These are phyloP conservation scores for Jaapia argillacea DNA, from an alignment of 768 basidiomycete genomes.

Conservation along the genomic window DNA sequence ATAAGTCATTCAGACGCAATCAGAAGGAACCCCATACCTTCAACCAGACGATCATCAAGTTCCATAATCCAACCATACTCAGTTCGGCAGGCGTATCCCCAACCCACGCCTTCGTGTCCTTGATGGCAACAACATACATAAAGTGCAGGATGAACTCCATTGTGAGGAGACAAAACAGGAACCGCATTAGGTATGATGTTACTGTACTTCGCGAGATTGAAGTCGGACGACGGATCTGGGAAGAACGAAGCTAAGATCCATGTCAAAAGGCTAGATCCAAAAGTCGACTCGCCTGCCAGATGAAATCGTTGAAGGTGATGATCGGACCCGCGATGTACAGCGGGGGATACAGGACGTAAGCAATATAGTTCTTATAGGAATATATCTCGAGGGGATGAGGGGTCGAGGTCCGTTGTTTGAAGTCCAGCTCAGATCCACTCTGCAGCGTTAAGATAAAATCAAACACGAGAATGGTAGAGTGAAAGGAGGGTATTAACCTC, in stretches of 20 bases:
- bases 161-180: conserved; percentile 57
- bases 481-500: conserved; percentile 27
- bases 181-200: conserved; percentile 58
- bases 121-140: conserved; percentile 97
- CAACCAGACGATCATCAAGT: conserved; percentile 90
- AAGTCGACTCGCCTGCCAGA: conserved; percentile 66
- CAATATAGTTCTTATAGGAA: conserved; percentile 61
- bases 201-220: conserved; percentile 29
- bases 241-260: neutral
- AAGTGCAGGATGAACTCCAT: conserved; percentile 91
- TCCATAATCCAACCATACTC: conserved; percentile 95
- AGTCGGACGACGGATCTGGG: conserved; percentile 53
- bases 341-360: conserved; percentile 87
- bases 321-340: conserved; percentile 96
- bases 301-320: conserved; percentile 91
- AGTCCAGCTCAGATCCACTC: conserved; percentile 26
- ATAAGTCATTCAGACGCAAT: neutral
- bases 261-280: neutral
- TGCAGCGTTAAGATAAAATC: conserved; percentile 5
- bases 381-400: conserved; percentile 53
- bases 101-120: conserved; percentile 75
- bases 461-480: neutral
- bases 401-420: conserved; percentile 50
- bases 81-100: conserved; percentile 73
- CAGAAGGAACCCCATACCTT: conserved; percentile 50